Percentiles rank a stretch among this genome's conserved stretches.
Conservation (phyloP, 768 basidiomycete species). For the Amanita thiersii region DNA sequence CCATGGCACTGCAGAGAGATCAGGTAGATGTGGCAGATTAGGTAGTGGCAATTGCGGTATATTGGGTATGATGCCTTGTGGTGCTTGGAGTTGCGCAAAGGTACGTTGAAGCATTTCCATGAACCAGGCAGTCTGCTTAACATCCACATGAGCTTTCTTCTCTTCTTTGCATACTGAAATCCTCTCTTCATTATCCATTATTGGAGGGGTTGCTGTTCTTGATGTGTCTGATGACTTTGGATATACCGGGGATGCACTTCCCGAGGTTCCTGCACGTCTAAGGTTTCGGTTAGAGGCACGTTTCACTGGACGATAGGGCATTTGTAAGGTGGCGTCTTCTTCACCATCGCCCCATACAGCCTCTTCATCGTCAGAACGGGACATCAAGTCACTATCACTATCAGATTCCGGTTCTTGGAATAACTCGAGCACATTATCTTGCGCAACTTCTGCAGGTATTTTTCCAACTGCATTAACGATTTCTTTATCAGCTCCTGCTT, state of each 20-base stretch:
- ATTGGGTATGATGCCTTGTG: slow-evolving; percentile 40
- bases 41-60: slow-evolving; percentile 43
- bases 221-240: slow-evolving; percentile 14
- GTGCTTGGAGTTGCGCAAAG: slow-evolving; percentile 52
- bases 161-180: slow-evolving; percentile 12
- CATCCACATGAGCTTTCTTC: slow-evolving; percentile 25
- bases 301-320: slow-evolving; percentile 21
- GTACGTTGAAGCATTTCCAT: slow-evolving; percentile 73
- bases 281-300: slow-evolving; percentile 27
- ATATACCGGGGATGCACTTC: slow-evolving; percentile 19
- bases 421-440: slow-evolving; percentile 37
- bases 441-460: slow-evolving; percentile 53
- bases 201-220: slow-evolving; percentile 23
- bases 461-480: slow-evolving; percentile 68
- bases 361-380: slow-evolving; percentile 47
- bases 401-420: slow-evolving; percentile 18
- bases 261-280: slow-evolving; percentile 20
- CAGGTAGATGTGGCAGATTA: slow-evolving; percentile 57
- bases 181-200: slow-evolving; percentile 11
- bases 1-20: slow-evolving; percentile 60
- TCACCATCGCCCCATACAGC: slow-evolving; percentile 65
- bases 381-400: slow-evolving; percentile 18
- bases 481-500: slow-evolving; percentile 73
- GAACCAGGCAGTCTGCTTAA: slow-evolving; percentile 45
- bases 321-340: slow-evolving; percentile 46